Evolutionary conservation across 2,329 filamentous ascomycete genomes (phyloP).

Genomic region (Sclerotinia trifoliorum): DNA sequence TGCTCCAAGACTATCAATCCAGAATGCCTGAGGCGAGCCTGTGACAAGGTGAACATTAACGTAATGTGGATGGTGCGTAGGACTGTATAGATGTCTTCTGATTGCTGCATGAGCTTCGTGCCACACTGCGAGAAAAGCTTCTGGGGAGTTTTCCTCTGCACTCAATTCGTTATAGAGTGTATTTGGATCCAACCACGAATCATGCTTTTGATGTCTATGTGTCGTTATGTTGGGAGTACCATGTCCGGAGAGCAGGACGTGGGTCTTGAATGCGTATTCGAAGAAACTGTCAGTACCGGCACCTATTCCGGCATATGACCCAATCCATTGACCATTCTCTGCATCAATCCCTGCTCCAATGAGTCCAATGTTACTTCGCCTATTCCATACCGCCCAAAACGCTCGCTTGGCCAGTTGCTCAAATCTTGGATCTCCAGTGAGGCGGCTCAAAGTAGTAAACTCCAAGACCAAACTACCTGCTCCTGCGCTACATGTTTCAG

Average conservation of each 20-base stretch:
- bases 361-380: conserved; percentile 79
- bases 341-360: conserved; percentile 91
- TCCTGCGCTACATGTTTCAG: conserved; percentile 94
- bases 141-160: conserved; percentile 66
- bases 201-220: conserved; percentile 26
- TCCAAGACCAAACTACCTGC: conserved; percentile 95
- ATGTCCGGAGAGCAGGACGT: conserved; percentile 82
- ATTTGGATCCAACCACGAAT: conserved; percentile 62
- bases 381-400: conserved; percentile 96
- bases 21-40: conserved; percentile 83
- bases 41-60: conserved; percentile 86
- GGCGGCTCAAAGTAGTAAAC: conserved; percentile 83
- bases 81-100: conserved; percentile 85
- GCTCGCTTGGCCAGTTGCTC: conserved; percentile 86
- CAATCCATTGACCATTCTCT: conserved; percentile 86
- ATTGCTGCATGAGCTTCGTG: conserved; percentile 82
- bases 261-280: conserved; percentile 93
- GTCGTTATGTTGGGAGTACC: conserved; percentile 52
- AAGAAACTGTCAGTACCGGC: conserved; percentile 98
- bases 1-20: conserved; percentile 94
- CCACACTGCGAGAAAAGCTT: conserved; percentile 80
- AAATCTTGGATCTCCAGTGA: conserved; percentile 84
- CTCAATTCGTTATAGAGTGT: conserved; percentile 58
- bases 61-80: conserved; percentile 85
- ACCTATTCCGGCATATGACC: conserved; percentile 86